Conservation (phyloP, 2,329 filamentous ascomycete species). For the Davidsoniella eucalypti region DNA sequence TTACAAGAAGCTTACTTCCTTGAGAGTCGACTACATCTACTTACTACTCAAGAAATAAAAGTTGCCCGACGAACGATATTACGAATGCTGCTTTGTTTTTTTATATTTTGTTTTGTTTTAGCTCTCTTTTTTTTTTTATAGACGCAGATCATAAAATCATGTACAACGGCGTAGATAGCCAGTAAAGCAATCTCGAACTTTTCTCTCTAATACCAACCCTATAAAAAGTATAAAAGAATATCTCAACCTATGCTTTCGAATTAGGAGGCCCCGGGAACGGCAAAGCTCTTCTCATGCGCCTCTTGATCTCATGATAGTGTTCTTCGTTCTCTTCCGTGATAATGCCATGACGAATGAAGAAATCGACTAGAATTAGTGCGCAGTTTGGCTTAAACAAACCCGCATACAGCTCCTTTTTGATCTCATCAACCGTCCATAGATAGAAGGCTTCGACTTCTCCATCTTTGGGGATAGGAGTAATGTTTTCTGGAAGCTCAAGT, state of each 20-base stretch:
- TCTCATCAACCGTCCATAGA: slow-evolving; percentile 60
- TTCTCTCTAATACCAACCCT: not conserved
- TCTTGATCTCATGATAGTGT: slow-evolving; percentile 58
- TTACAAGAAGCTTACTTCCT: slow-evolving; percentile 82
- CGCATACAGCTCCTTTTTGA: slow-evolving; percentile 48
- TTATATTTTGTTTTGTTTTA: too few relatives aligned
- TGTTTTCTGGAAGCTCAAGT: slow-evolving; percentile 52
- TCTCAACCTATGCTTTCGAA: slow-evolving; percentile 2
- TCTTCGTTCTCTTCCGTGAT: slow-evolving; percentile 64
- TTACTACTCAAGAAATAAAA: slow-evolving; percentile 69
- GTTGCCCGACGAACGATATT: not conserved
- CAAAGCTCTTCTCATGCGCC: slow-evolving; percentile 59
- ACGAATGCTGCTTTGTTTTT: not conserved
- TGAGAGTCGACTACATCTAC: slow-evolving; percentile 89
- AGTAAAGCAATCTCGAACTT: too few relatives aligned
- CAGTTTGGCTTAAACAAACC: slow-evolving; percentile 91
- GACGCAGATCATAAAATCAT: not conserved
- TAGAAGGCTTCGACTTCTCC: slow-evolving; percentile 78
- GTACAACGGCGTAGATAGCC: too few relatives aligned
- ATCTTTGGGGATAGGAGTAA: slow-evolving; percentile 63
- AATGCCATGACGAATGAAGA: slow-evolving; percentile 73
- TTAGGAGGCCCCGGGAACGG: slow-evolving; percentile 49
- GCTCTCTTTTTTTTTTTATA: not conserved
- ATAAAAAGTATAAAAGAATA: slow-evolving; percentile 7
- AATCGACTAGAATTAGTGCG: slow-evolving; percentile 68